Percentiles rank a stretch among this genome's conserved stretches.
Conservation (phyloP, 192 early-diverging fungal genomes). For the Mortierella claussenii region DNA sequence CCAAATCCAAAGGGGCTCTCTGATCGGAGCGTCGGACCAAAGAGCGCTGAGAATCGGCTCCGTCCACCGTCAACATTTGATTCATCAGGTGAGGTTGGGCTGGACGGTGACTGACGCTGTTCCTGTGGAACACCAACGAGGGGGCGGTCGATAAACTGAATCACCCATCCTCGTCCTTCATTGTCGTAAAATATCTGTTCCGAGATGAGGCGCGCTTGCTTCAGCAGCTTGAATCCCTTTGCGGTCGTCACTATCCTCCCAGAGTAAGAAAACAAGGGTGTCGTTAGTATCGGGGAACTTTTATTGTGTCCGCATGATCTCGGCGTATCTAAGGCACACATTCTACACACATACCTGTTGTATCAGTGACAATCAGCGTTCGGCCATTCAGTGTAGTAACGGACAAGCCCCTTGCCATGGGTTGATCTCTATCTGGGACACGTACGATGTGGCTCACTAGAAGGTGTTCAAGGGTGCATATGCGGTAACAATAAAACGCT, state of each 20-base stretch:
- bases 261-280: too few relatives aligned
- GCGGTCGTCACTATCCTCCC: conserved; percentile 36
- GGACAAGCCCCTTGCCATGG: conserved; percentile 16
- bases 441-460: conserved; percentile 42
- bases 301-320: too few relatives aligned
- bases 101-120: not conserved
- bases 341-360: conserved; percentile 48
- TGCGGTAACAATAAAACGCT: too few relatives aligned
- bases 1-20: not conserved
- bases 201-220: conserved; percentile 43
- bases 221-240: conserved; percentile 44
- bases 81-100: conserved; percentile 1
- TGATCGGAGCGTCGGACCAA: not conserved
- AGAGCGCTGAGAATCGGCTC: not conserved
- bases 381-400: conserved; percentile 36
- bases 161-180: conserved; percentile 39
- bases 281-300: too few relatives aligned
- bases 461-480: too few relatives aligned
- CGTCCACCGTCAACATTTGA: not conserved
- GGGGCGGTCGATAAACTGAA: conserved; percentile 47
- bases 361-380: conserved; percentile 42
- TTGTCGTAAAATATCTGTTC: conserved; percentile 51
- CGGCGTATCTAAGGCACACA: too few relatives aligned
- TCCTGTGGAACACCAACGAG: conserved; percentile 27
- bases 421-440: conserved; percentile 36